These are phyloP conservation scores for Talaromyces wortmannii DNA, from an alignment of 495 filamentous ascomycete species.

Conservation along the genomic window DNA sequence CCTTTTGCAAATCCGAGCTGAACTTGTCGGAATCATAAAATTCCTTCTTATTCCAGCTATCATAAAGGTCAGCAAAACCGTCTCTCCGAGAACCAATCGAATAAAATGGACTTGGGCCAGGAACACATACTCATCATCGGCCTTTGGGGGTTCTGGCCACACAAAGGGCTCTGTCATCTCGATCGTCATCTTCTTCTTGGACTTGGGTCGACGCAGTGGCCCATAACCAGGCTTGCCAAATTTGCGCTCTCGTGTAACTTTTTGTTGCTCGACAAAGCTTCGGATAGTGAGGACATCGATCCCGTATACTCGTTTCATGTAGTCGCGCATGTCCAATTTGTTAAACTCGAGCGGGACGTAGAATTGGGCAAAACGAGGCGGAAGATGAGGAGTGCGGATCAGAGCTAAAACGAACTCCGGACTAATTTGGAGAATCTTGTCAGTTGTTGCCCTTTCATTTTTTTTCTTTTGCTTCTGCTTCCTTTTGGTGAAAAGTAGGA, in stretches of 20 bases:
- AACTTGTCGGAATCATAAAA: constrained; percentile 20
- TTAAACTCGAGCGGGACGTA: constrained; percentile 78
- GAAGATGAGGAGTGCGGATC: constrained; percentile 61
- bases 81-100: constrained; percentile 5
- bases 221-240: constrained; percentile 33
- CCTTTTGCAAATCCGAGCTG: constrained; percentile 1
- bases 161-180: constrained; percentile 78
- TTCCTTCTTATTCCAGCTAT: constrained; percentile 45
- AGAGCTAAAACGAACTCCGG: constrained; percentile 74
- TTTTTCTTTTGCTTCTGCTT: background rate
- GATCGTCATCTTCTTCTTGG: constrained; percentile 85
- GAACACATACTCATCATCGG: constrained; percentile 43
- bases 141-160: constrained; percentile 63
- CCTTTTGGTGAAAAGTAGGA: background rate
- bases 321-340: constrained; percentile 89
- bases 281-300: constrained; percentile 62
- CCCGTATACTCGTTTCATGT: constrained; percentile 70
- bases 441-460: background rate
- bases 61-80: background rate
- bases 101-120: background rate
- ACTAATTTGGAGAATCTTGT: constrained; percentile 32
- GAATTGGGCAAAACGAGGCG: constrained; percentile 75
- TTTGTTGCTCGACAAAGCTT: constrained; percentile 68
- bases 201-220: constrained; percentile 48
- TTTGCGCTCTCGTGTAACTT: constrained; percentile 35